phyloP scores from a whole-genome alignment of 306 rosid species.

The Casuarina glauca region DNA sequence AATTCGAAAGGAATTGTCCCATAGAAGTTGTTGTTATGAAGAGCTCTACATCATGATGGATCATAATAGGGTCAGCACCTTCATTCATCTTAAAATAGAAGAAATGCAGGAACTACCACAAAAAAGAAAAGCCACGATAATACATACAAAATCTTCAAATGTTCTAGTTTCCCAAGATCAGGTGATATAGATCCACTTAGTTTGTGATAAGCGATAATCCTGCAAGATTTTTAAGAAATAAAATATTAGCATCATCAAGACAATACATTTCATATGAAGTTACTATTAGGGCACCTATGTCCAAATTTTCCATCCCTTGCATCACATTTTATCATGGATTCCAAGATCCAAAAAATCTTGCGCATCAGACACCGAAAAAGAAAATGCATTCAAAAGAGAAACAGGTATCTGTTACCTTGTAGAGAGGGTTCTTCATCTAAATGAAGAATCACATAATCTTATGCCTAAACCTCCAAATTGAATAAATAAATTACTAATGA shows the following conservation, averaged over 20 bases:
- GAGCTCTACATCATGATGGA: conserved; percentile 59
- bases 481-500: not conserved
- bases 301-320: not conserved
- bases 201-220: conserved; percentile 74
- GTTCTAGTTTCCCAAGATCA: conserved; percentile 88
- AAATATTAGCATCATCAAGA: conserved; percentile 31
- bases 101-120: conserved; percentile 10
- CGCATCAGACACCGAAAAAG: too few relatives aligned
- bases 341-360: not conserved
- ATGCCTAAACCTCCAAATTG: not conserved
- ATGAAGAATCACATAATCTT: not conserved
- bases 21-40: conserved; percentile 77
- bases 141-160: conserved; percentile 77
- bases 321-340: not conserved
- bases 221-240: conserved; percentile 44
- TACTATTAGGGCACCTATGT: not conserved
- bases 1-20: conserved; percentile 86
- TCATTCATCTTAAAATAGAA: conserved; percentile 13
- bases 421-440: not conserved
- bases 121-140: conserved; percentile 11
- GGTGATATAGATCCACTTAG: conserved; percentile 76
- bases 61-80: conserved; percentile 32
- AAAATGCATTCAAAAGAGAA: not conserved
- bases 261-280: not conserved
- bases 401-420: not conserved